These are phyloP conservation scores for Volvox reticuliferus DNA, from an alignment of 139 green algal species.

Conservation along the genomic window DNA sequence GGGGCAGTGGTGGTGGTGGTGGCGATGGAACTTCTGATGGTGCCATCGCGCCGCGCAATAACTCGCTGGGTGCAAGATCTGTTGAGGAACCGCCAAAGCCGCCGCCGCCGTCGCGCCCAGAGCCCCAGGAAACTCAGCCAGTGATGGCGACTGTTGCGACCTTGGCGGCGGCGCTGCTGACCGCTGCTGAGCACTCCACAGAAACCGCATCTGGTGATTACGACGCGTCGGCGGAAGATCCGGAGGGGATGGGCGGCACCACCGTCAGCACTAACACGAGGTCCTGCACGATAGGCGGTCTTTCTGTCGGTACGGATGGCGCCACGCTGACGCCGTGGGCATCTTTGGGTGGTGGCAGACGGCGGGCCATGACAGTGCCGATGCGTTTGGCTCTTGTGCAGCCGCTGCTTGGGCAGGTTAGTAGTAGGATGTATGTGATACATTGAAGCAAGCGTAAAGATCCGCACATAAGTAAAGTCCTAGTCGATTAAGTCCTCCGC, in stretches of 20 bases:
- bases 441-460: background rate
- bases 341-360: background rate
- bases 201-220: no score
- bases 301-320: background rate
- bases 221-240: background rate
- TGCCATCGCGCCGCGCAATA: no score
- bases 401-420: conserved; percentile 22
- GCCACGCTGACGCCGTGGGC: background rate
- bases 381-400: background rate
- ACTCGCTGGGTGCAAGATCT: no score
- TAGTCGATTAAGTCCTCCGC: no score
- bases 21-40: background rate
- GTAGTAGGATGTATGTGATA: background rate
- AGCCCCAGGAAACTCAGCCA: background rate
- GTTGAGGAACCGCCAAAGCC: background rate
- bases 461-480: no score
- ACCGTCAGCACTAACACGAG: background rate
- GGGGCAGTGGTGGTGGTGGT: background rate
- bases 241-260: background rate
- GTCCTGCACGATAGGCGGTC: background rate
- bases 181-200: no score
- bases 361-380: background rate
- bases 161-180: background rate
- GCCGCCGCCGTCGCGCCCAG: background rate
- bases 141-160: background rate